These are phyloP conservation scores for Fusarium piperis DNA, from an alignment of 2,329 filamentous ascomycete species.

Conservation along the genomic window DNA sequence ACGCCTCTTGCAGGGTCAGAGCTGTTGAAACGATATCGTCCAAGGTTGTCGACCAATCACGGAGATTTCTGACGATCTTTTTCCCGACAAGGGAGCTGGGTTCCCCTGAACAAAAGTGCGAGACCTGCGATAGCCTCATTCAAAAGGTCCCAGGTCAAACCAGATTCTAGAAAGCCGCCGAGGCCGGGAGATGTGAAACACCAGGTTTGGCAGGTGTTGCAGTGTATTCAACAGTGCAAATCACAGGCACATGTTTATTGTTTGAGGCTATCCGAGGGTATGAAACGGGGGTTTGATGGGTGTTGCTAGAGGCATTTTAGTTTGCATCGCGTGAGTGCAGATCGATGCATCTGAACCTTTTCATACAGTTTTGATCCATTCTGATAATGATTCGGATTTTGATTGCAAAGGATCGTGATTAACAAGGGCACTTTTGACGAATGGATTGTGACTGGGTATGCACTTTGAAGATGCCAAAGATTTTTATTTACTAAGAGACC, in stretches of 20 bases:
- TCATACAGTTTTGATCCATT: not conserved
- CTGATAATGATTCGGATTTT: not conserved
- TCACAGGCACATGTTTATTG: slow-evolving; percentile 11
- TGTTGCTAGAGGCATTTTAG: slow-evolving; percentile 12
- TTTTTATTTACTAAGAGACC: not conserved
- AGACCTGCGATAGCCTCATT: not conserved
- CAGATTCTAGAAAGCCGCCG: not conserved
- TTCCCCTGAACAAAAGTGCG: slow-evolving; percentile 27
- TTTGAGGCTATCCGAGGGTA: not conserved
- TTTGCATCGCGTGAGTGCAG: slow-evolving; percentile 8
- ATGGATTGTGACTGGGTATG: not conserved
- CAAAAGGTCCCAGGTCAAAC: slow-evolving; percentile 19
- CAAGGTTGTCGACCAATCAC: slow-evolving; percentile 16
- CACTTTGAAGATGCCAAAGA: not conserved
- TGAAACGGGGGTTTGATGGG: slow-evolving; percentile 1
- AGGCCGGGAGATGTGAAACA: not conserved
- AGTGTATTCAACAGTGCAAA: slow-evolving; percentile 26
- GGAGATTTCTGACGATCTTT: slow-evolving; percentile 17
- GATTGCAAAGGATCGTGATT: not conserved
- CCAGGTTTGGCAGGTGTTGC: not conserved
- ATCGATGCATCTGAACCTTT: slow-evolving; percentile 4
- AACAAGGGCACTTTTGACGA: not conserved
- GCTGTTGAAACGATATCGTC: slow-evolving; percentile 21
- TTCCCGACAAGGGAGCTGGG: slow-evolving; percentile 26
- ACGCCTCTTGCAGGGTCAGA: not conserved